Base-by-base conservation (phyloP, 164 flowering plant species). In the Platanus orientalis region DNA sequence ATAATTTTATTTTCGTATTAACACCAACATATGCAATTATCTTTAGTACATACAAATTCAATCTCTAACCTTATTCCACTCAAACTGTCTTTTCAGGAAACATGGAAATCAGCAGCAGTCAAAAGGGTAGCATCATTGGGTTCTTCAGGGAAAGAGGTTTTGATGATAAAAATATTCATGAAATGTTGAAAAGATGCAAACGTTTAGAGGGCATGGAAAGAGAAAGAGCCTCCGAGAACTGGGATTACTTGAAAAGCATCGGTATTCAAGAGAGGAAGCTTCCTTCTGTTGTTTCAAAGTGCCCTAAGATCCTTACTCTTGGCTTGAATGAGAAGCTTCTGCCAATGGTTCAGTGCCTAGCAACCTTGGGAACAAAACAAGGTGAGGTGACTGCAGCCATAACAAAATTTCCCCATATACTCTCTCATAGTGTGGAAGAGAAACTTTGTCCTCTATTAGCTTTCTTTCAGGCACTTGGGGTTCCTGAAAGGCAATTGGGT, bases 381-480 rank as follows among this genome's bases (percentile, higher is more conserved):
- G 63, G 59, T 28, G 94, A 95, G 62, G 87, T 92, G 62, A 80
- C 87, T 42, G 71, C 78, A 21, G 92, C 94, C 57, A 82, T 95
- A 25, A 70, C 80, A 52, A 89, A 74, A 58, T 91, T 94, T 69
- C 96, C 99, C 32, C 86, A 80, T 75, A 78, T 91, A 24, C 84
- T 94, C 32, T 76, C 83, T 7, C 96, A 94, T 69, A 88, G 94
- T 42, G 83, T 92, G 61, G 97, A 91, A 70, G 94, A 92, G 77
- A 89, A 95, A 75, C 89, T 95, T 21, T 92, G 96, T 66, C 97
- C 97, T 2, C 86, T 95, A 34, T 68, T 95, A 51, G 99, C 90
- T 16, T 92, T 89, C 79, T 87, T 92, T 54, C 87, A 95, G 70
- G 73, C 85, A 24, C 71, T 89, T 34, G 99, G 97, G 34, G 77